phyloP scores from a whole-genome alignment of 495 filamentous ascomycete species.

The Apiosordaria backusii region DNA sequence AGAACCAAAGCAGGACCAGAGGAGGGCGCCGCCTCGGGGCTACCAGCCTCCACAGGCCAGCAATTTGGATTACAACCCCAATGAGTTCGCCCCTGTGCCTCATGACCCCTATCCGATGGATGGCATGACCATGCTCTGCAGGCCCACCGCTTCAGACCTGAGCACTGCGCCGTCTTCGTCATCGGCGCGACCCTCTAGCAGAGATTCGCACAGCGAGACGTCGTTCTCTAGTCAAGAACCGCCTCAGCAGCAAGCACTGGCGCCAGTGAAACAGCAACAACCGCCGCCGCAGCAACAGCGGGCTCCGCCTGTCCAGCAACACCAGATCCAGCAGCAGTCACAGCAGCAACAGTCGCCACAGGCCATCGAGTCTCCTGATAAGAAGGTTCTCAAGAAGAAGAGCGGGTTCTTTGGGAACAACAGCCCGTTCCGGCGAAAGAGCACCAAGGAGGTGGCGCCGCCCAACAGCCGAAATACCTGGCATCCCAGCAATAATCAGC shows the following conservation, averaged over 20 bases:
- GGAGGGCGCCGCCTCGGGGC: constrained; percentile 12
- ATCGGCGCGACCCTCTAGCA: constrained; percentile 73
- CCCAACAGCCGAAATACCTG: constrained; percentile 58
- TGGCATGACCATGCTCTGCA: constrained; percentile 98
- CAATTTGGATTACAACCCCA: constrained; percentile 49
- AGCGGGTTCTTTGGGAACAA: constrained; percentile 91
- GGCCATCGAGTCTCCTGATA: constrained; percentile 51
- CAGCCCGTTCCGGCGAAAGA: constrained; percentile 88
- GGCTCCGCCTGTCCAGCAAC: constrained; percentile 11
- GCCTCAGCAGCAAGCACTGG: constrained; percentile 56
- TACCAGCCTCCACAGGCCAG: constrained; percentile 29
- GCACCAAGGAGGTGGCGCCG: constrained; percentile 66
- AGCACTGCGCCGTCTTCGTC: constrained; percentile 65
- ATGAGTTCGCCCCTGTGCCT: constrained; percentile 66
- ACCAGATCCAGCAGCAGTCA: constrained; percentile 4
- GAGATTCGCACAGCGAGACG: constrained; percentile 89
- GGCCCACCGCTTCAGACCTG: constrained; percentile 78
- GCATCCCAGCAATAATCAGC: constrained; percentile 36
- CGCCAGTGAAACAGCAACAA: constrained; percentile 59
- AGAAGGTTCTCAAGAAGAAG: constrained; percentile 71
- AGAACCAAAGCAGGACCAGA: constrained; percentile 18
- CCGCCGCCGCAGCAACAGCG: constrained; percentile 47
- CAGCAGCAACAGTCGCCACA: not conserved
- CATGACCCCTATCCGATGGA: constrained; percentile 95
- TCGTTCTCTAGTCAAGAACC: constrained; percentile 84